Evolutionary conservation across 2,329 filamentous ascomycete species (phyloP), one percentile per base, ranked within the genome.

Genomic region (Fusarium sp.): DNA sequence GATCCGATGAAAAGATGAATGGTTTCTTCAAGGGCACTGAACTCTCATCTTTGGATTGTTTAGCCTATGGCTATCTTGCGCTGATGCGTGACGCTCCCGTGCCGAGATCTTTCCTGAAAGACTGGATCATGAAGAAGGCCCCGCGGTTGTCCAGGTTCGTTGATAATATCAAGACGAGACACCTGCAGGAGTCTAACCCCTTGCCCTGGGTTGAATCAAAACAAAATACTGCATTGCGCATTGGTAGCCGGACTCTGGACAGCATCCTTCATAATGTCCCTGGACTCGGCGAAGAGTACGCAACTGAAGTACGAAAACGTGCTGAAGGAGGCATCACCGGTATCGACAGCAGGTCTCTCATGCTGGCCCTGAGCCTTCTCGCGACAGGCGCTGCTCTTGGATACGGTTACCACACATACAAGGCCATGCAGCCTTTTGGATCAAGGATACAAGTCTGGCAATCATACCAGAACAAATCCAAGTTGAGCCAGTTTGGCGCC

Each of bases 11-110:
- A 24, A 68, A 71, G 47, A 5, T 55, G 22, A 22, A 81, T n/a
- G 69, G 75, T 27, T 82, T 82, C 67, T 79, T 82, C 49, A 40
- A 65, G 4, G 58, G 62, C 2, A 64, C 65, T 0, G 46, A 63
- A 16, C 46, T 77, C 6, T 78, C 80, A 0, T 80, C 72, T 24
- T 67, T 97, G 25, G 94, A 98, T 79, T 97, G 93, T 77, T 79
- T 98, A 48, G 90, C 89, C 1, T 88, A 93, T 74, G 96, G 91
- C 13, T 97, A 97, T 78, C 82, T 98, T 38, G 86, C 89, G 3
- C 81, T 98, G 52, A 92, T 96, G 83, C 83, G 91, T 24, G 81
- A 83, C 56, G 79, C 81, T 10, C 75, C 80, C 15, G 83, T 86
- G 6, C 85, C 84, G 5, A 80, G 80, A 46, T 73, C 78, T 13